Evolutionary conservation across 2,329 filamentous ascomycete genomes (phyloP), one percentile per base, ranked within the genome.

Genomic region (Ophiostoma sp.): DNA sequence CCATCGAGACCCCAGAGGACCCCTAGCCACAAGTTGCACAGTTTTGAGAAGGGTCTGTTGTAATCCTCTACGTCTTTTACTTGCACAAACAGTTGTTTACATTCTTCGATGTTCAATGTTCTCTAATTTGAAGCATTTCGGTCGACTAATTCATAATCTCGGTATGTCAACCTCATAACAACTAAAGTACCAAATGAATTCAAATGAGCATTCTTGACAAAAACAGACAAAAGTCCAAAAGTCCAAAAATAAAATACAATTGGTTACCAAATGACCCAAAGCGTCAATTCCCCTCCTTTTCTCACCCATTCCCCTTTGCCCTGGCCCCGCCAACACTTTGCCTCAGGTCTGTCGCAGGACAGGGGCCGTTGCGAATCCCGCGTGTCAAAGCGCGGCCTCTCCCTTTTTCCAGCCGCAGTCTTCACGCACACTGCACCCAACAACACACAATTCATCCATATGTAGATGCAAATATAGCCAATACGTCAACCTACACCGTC

Each of bases 291-390:
- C 42, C 42, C 48, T 50, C 25, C 42, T 52, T 48, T 48, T 69
- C 3, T 12, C n/a, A 3, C 17, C n/a, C 66, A 36, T 33, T 15
- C 9, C 42, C 28, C 3, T 31, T 28, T 11, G 4, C 15, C n/a
- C 57, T 33, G 19, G 66, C 55, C 69, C 48, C 63, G 69, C 72
- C 33, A 17, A 55, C 28, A 45, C 22, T 64, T 77, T 85, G 84
- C 84, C 78, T 86, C 84, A 85, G 80, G 81, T 81, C 78, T 84
- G 84, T 86, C 82, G 80, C 84, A 85, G 81, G 78, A 82, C 81
- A 82, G 79, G 83, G 83, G 79, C 77, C 28, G 15, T 39, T 31
- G 63, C 52, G 17, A 36, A 11, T 66, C 50, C 64, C 68, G 48
- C 55, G 74, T 72, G 74, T 76, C 77, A 75, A 76, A 76, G 75